phyloP scores from a whole-genome alignment of 768 basidiomycete species.

The Trametes coccinea region DNA sequence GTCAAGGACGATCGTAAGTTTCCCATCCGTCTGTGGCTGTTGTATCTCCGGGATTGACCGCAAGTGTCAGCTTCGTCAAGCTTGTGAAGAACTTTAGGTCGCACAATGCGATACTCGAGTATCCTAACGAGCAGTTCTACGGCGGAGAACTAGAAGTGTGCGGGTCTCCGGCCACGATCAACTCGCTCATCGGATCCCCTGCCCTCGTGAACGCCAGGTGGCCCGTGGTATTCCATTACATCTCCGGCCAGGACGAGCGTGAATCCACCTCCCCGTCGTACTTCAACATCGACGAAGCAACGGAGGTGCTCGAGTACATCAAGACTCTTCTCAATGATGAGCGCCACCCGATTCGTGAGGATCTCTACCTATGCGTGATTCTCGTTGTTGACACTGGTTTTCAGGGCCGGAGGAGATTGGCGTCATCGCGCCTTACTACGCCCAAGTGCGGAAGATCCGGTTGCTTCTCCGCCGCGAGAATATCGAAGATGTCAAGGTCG shows the following conservation, averaged over 20 bases:
- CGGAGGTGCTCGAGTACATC: conserved; percentile 37
- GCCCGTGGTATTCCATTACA: conserved; percentile 38
- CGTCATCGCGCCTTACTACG: conserved; percentile 42
- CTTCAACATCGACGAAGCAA: conserved; percentile 42
- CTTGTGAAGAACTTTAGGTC: conserved; percentile 61
- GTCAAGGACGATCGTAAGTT: conserved; percentile 35
- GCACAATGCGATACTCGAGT: conserved; percentile 53
- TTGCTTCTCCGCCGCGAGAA: conserved; percentile 23
- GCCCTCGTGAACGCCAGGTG: conserved; percentile 31
- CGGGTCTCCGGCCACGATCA: conserved; percentile 31
- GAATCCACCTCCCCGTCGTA: conserved; percentile 40
- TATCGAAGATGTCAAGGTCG: conserved; percentile 33
- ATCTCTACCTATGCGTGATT: neutral
- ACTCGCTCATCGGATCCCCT: conserved; percentile 28
- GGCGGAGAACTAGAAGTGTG: conserved; percentile 33
- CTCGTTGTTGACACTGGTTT: neutral
- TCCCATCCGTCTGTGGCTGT: neutral
- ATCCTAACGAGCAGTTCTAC: conserved; percentile 53
- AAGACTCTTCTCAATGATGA: conserved; percentile 29
- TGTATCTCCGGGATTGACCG: neutral
- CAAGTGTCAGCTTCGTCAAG: conserved; percentile 14
- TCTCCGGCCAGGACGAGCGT: conserved; percentile 36
- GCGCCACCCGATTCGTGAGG: conserved; percentile 31
- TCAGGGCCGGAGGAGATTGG: conserved; percentile 37
- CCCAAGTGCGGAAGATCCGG: conserved; percentile 38